Base-by-base conservation (phyloP, 106 monocot genomes). In the Dendrobium officinale region DNA sequence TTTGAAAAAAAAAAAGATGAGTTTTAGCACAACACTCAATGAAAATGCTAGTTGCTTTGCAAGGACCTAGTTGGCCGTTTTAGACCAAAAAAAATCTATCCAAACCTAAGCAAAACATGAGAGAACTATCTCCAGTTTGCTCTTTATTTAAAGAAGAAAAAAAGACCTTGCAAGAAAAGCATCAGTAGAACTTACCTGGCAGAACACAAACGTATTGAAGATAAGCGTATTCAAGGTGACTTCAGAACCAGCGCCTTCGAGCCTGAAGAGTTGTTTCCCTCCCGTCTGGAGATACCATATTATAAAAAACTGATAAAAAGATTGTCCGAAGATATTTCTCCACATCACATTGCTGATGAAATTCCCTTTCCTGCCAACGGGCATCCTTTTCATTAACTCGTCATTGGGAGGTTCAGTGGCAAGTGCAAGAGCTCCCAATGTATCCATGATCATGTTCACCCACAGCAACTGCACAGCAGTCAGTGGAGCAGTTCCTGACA, bases 401-500 rank as follows among this genome's bases (percentile, higher is more conserved):
- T 90, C 88, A 22, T 86, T 84, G 37, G 97, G 97, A 18, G 97
- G 97, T 72, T 97, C 94, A 0, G 97, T 97, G 2, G 97, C 97
- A 79, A 97, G 85, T 55, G 97, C 97, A 49, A 97, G 92, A 9
- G 97, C 97, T 73, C 97, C 97, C 9, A 97, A 78, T 54, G 97
- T 94, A 78, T 97, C 97, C 97, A 97, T 97, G 55, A 97, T 97
- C 97, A 94, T 97, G 85, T 97, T 94, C 17, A 97, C 97, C 97
- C 97, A 97, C 27, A 97, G 89, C 67, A 97, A 76, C 75, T 97
- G 97, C 42, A 97, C 97, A 49, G 97, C 97, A 81, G 94, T 97
- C 37, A 97, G 86, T 43, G 97, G 97, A 80, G 97, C 92, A 77
- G 78, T 85, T 75, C 97, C 97, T 97, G 29, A 24, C 16, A 85